These are phyloP conservation scores for Actinomucor elegans DNA, from an alignment of 371 early-diverging fungal species.

Conservation along the genomic window DNA sequence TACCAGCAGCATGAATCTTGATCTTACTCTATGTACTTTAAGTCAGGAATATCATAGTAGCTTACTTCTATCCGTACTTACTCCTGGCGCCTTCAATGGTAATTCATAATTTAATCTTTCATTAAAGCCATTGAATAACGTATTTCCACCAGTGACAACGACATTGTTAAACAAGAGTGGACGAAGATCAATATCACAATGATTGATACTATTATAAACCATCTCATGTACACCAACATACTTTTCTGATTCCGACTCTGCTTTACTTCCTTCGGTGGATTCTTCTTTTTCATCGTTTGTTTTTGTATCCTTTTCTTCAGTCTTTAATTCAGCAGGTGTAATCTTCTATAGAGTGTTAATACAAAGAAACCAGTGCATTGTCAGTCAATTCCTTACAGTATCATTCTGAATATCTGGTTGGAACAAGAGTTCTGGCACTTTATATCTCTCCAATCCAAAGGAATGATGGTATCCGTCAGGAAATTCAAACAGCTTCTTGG, in stretches of 20 bases:
- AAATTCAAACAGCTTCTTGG: slow-evolving; percentile 89
- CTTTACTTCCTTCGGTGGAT: neutral
- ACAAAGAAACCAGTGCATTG: too few species aligned
- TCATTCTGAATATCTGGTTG: neutral
- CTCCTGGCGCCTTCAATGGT: slow-evolving; percentile 69
- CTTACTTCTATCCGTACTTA: slow-evolving; percentile 34
- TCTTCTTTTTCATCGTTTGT: slow-evolving; percentile 24
- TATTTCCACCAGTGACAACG: slow-evolving; percentile 89
- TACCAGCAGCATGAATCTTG: slow-evolving; percentile 79
- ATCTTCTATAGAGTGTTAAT: too few species aligned
- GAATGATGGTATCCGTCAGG: slow-evolving; percentile 90
- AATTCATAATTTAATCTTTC: slow-evolving; percentile 84
- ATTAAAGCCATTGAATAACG: slow-evolving; percentile 82
- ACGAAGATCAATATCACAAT: slow-evolving; percentile 88
- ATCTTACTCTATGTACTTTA: slow-evolving; percentile 61
- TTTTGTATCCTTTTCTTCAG: neutral
- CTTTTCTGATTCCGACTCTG: slow-evolving; percentile 8
- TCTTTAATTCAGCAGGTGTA: too few species aligned
- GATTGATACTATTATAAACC: slow-evolving; percentile 65
- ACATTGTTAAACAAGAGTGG: slow-evolving; percentile 78
- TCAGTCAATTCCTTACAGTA: too few species aligned
- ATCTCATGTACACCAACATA: slow-evolving; percentile 66
- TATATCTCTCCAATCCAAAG: slow-evolving; percentile 81
- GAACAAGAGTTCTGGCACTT: slow-evolving; percentile 84
- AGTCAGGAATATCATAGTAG: neutral